Evolutionary conservation across 2,329 filamentous ascomycete species (phyloP), one percentile per base, ranked within the genome.

Genomic region (Calonectria hawksworthii): DNA sequence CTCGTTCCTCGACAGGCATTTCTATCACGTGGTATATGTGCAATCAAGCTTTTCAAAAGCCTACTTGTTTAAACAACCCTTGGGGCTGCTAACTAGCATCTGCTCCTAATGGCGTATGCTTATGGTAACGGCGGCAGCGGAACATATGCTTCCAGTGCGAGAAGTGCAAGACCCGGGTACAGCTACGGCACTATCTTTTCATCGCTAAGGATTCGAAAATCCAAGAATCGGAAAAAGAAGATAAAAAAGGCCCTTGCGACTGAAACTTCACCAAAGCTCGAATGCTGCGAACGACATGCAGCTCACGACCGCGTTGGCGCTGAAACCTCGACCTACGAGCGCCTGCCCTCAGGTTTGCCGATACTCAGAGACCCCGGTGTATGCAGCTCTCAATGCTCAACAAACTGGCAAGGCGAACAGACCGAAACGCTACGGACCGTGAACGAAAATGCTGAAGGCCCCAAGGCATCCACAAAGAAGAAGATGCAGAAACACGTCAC

Each of bases 331-430:
- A 63, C 34, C 21, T 73, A 73, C 23, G 67, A 30, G 30, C 64
- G 72, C 32, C 28, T 73, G 4, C 38, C 47, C 9, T 70, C 66
- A n/a, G 72, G 72, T 6, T 51, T 73, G 66, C 47, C 71, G 11
- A 47, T 69, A 50, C 59, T 63, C 30, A 52, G 59, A 34, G 30
- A 52, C 13, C 61, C 44, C 8, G n/a, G 59, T 4, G 50, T 23
- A 34, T 66, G 72, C 41, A 41, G 66, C 14, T 32, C 47, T 3
- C 36, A 38, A 11, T 51, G 32, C 14, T 51, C 34, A 26, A 30
- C 18, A 3, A 16, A 21, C 1, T 38, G 21, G 18, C 36, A 28
- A 30, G 32, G 36, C 6, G 18, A 56, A 14, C 21, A 21, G 18
- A 18, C 21, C 54, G 47, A 61, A 26, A n/a, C 11, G 2, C 23